phyloP scores from a whole-genome alignment of 2,329 filamentous ascomycete genomes.

The Neonectria neomacrospora region DNA sequence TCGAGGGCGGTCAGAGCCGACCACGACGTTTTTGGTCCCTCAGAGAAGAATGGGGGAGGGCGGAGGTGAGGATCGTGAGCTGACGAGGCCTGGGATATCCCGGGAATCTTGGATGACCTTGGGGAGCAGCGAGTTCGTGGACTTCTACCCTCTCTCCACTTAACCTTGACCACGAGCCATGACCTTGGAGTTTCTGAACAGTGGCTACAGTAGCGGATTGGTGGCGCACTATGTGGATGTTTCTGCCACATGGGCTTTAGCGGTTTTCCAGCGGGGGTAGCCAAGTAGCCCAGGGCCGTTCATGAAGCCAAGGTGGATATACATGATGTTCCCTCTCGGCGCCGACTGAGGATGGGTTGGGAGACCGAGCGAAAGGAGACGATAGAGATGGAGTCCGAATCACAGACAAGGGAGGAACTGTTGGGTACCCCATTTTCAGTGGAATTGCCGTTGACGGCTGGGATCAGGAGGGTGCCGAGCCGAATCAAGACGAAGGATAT shows the following conservation, averaged over 20 bases:
- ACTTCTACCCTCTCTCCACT: background rate
- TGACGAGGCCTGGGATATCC: background rate
- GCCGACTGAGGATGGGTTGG: conserved; percentile 9
- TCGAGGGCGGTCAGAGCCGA: conserved; percentile 11
- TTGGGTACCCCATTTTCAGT: conserved; percentile 1
- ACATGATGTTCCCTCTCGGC: conserved; percentile 17
- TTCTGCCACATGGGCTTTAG: conserved; percentile 31
- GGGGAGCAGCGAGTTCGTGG: conserved; percentile 1
- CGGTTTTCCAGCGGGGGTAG: conserved; percentile 23
- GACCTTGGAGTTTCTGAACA: conserved; percentile 2
- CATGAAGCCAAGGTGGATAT: conserved; percentile 21
- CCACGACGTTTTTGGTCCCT: background rate
- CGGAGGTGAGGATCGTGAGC: background rate
- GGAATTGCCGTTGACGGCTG: conserved; percentile 4
- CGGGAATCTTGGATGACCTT: background rate
- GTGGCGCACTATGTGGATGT: conserved; percentile 18
- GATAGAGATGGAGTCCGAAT: background rate
- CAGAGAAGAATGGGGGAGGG: background rate
- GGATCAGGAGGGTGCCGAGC: conserved; percentile 7
- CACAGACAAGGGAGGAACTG: conserved; percentile 8
- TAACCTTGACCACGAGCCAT: conserved; percentile 3
- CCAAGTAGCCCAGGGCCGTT: conserved; percentile 14
- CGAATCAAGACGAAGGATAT: conserved; percentile 1
- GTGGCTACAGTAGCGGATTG: conserved; percentile 11
- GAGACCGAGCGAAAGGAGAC: conserved; percentile 4